Evolutionary conservation across 176 grass and related monocot species (phyloP).

Genomic region (Musa schizocarpa): DNA sequence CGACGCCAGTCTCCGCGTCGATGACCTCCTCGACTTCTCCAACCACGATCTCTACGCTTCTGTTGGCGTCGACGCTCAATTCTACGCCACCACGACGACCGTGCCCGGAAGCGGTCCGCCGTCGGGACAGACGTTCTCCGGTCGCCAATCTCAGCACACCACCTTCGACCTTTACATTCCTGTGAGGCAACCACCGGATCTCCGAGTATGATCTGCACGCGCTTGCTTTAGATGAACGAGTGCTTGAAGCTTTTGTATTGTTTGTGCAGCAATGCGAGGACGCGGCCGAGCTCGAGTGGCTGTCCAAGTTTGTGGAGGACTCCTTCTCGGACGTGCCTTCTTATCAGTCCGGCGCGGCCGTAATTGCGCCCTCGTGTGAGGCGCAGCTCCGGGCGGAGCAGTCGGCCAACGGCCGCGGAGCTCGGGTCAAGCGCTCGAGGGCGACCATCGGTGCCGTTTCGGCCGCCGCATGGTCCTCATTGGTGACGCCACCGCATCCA

Average conservation of each 20-base stretch:
- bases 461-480: slow-evolving; percentile 57
- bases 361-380: slow-evolving; percentile 11
- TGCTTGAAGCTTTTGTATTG: neutral
- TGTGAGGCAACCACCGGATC: slow-evolving; percentile 36
- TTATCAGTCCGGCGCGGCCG: slow-evolving; percentile 25
- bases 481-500: slow-evolving; percentile 25
- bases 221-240: neutral
- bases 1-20: slow-evolving; percentile 49
- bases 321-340: slow-evolving; percentile 89
- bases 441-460: slow-evolving; percentile 20
- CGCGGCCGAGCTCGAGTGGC: slow-evolving; percentile 96
- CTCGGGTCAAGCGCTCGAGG: slow-evolving; percentile 55
- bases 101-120: slow-evolving; percentile 26
- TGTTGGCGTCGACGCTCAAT: slow-evolving; percentile 3
- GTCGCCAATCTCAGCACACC: slow-evolving; percentile 44
- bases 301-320: slow-evolving; percentile 97
- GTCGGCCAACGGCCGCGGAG: slow-evolving; percentile 49
- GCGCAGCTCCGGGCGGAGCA: slow-evolving; percentile 19
- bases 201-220: slow-evolving; percentile 7
- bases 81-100: slow-evolving; percentile 16
- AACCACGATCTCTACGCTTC: slow-evolving; percentile 61
- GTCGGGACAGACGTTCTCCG: slow-evolving; percentile 33
- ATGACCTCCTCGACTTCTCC: slow-evolving; percentile 76
- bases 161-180: slow-evolving; percentile 90
- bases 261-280: slow-evolving; percentile 60